Percentiles rank a stretch among this genome's conserved stretches.
These are phyloP conservation scores for Cyclotella cryptica DNA, from an alignment of 108 stramenopile genomes.

Conservation along the genomic window DNA sequence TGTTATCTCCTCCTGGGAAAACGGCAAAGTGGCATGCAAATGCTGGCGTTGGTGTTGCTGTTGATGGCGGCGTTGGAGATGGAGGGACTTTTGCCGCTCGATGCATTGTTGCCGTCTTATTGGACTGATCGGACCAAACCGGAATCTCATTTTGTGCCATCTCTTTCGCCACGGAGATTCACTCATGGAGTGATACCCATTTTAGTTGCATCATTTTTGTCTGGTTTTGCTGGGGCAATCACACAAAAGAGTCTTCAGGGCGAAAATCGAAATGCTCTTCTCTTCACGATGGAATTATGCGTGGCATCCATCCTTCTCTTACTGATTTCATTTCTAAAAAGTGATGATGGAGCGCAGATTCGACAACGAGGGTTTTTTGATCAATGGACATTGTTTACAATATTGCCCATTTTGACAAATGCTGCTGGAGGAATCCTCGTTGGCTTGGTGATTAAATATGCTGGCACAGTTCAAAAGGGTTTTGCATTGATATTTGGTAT, in stretches of 20 bases:
- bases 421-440: slow-evolving; percentile 92
- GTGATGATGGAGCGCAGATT: slow-evolving; percentile 71
- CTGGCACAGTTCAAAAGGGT: slow-evolving; percentile 90
- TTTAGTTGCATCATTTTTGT: slow-evolving; percentile 83
- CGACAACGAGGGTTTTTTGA: slow-evolving; percentile 73
- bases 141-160: slow-evolving; percentile 9
- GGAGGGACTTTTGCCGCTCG: slow-evolving; percentile 62
- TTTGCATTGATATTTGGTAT: slow-evolving; percentile 93
- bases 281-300: slow-evolving; percentile 92
- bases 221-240: slow-evolving; percentile 90
- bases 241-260: slow-evolving; percentile 89
- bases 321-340: slow-evolving; percentile 49
- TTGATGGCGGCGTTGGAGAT: slow-evolving; percentile 81
- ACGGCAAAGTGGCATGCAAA: slow-evolving; percentile 79
- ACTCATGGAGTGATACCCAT: slow-evolving; percentile 85
- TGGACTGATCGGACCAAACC: slow-evolving; percentile 9
- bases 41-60: slow-evolving; percentile 84
- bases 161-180: slow-evolving; percentile 52
- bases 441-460: slow-evolving; percentile 93
- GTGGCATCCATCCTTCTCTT: slow-evolving; percentile 67
- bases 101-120: slow-evolving; percentile 37
- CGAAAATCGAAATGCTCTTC: slow-evolving; percentile 77
- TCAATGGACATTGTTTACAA: slow-evolving; percentile 76
- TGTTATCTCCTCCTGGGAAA: slow-evolving; percentile 91
- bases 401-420: slow-evolving; percentile 89